These are phyloP conservation scores for Radiomyces spectabilis DNA, from an alignment of 192 early-diverging fungal species.

Conservation along the genomic window DNA sequence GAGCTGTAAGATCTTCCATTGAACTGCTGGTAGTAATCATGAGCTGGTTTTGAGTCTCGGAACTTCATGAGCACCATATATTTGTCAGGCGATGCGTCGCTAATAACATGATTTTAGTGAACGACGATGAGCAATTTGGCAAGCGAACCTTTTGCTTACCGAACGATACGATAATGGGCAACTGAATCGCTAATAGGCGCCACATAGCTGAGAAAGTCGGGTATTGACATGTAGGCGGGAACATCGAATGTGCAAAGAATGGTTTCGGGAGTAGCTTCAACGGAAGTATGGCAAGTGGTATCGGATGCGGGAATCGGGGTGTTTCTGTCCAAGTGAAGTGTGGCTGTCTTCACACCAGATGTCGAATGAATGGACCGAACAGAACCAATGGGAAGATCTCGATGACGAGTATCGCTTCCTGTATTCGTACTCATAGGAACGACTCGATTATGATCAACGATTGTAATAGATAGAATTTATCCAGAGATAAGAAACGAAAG, in stretches of 20 bases:
- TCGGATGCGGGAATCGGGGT: background rate
- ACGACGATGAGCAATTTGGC: background rate
- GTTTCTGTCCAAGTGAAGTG: constrained; percentile 59
- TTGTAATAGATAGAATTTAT: too few species aligned
- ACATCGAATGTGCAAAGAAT: constrained; percentile 76
- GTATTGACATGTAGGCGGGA: constrained; percentile 81
- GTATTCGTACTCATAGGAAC: too few species aligned
- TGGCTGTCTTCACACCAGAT: too few species aligned
- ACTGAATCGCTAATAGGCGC: constrained; percentile 61
- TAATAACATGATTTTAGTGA: too few species aligned
- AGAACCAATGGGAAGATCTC: too few species aligned
- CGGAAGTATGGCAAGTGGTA: background rate
- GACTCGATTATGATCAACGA: too few species aligned
- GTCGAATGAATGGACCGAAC: background rate
- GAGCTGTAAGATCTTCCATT: constrained; percentile 83
- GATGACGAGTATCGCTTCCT: too few species aligned
- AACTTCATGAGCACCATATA: constrained; percentile 88
- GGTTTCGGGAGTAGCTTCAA: too few species aligned
- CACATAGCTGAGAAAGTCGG: constrained; percentile 85
- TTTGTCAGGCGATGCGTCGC: constrained; percentile 77
- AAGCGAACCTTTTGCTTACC: constrained; percentile 16
- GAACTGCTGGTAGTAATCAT: constrained; percentile 67
- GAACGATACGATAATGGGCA: constrained; percentile 67
- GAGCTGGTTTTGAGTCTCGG: constrained; percentile 46
- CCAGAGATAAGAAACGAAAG: too few species aligned